Evolutionary conservation across 352 stramenopile genomes (phyloP).

Genomic region (Phytophthora aleatoria): DNA sequence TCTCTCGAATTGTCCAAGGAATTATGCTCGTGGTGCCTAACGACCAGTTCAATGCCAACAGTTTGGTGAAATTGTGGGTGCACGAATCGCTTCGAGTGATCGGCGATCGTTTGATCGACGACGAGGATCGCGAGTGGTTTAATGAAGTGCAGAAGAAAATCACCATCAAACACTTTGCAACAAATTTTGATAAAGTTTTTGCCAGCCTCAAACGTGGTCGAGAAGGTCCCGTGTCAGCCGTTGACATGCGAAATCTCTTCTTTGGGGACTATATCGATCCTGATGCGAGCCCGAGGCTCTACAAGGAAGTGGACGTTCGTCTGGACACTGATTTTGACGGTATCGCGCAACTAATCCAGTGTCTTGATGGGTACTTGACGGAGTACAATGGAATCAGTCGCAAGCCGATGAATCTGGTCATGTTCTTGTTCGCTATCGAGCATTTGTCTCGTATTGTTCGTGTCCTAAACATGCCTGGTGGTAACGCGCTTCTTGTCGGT

Average conservation of each 20-base stretch:
- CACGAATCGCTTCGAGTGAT: conserved; percentile 95
- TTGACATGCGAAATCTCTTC: conserved; percentile 91
- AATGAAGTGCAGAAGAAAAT: conserved; percentile 89
- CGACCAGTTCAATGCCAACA: conserved; percentile 82
- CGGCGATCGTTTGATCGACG: conserved; percentile 93
- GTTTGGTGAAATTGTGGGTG: conserved; percentile 92
- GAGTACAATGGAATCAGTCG: conserved; percentile 94
- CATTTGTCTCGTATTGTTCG: conserved; percentile 92
- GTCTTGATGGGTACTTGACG: conserved; percentile 88
- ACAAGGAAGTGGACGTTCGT: conserved; percentile 82
- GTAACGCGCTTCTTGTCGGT: conserved; percentile 93
- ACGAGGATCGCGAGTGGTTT: conserved; percentile 93
- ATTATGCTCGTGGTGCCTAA: conserved; percentile 90
- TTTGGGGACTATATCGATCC: conserved; percentile 93
- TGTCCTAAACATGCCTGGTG: conserved; percentile 94
- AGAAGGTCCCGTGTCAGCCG: conserved; percentile 72
- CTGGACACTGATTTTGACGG: conserved; percentile 76
- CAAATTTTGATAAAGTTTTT: conserved; percentile 91
- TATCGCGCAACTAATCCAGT: conserved; percentile 81
- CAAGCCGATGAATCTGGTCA: conserved; percentile 95
- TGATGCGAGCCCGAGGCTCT: conserved; percentile 75
- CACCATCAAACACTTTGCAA: conserved; percentile 86
- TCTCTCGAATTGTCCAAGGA: conserved; percentile 93
- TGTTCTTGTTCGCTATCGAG: conserved; percentile 97
- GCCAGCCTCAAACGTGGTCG: conserved; percentile 69